Base-by-base conservation (phyloP, 495 filamentous ascomycete species). In the Penicillium simplicissimum region DNA sequence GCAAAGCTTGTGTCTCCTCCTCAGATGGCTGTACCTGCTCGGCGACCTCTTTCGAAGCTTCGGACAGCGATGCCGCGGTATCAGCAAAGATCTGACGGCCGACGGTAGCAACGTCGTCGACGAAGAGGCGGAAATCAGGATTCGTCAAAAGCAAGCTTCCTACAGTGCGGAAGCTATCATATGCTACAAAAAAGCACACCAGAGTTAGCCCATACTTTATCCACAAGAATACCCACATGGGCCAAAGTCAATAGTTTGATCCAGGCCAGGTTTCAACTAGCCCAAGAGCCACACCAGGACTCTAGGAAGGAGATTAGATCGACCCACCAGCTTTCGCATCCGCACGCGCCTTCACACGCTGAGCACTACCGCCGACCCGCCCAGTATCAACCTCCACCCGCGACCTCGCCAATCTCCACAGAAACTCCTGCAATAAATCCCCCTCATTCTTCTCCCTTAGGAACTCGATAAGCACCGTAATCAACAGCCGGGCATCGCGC, bases 361-460 rank as follows among this genome's bases (percentile, higher is more conserved):
- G 76, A 3, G 88, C 91, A 37, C 84, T 81, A 37, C 81, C 76
- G 2, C 83, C 82, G 55, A 96, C 69, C 56, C 91, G 82, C 17
- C 83, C 81, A 3, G 84, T 78, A 69, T 97, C 89, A 2, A 97
- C 67, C 10, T 84, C 82, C 31, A 93, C 77, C 31, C 83, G 83
- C 17, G 90, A 87, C 67, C 88, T 89, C 55, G 88, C 75, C 55
- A 96, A 74, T 66, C 85, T 93, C 93, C 93, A 98, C 49, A 96
- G 78, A 61, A 97, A 90, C 61, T 97, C 90, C 73, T 98, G 94
- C 42, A 97, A 82, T 67, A 95, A 86, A 74, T 97, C 92, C n/a
- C 84, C 66, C 59, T 78, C 74, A 71, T 97, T 97, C 82, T 97
- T 98, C 60, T 91, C 80, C 57, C 83, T 79, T 25, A 97, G 69